phyloP scores from a whole-genome alignment of 2,329 filamentous ascomycete genomes.

The Fusarium acutatum region DNA sequence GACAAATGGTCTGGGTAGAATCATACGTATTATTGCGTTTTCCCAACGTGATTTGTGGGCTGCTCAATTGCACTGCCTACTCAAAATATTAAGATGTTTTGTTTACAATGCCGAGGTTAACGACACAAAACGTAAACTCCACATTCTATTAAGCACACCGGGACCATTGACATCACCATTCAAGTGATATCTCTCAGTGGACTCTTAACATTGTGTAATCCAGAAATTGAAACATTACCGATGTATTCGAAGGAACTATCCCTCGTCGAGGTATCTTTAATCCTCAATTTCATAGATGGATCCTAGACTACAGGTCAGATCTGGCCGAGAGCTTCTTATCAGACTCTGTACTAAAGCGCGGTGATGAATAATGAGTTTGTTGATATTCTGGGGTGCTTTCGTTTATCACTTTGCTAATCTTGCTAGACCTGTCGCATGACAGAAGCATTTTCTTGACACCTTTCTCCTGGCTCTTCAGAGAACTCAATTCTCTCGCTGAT shows the following conservation, averaged over 20 bases:
- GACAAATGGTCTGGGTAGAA: neutral
- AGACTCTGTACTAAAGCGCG: too few species aligned
- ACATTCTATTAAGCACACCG: too few species aligned
- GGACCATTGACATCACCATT: neutral
- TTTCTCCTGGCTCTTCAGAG: rapidly evolving
- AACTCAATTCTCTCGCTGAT: rapidly evolving
- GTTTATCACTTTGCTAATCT: too few species aligned
- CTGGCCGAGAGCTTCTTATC: too few species aligned
- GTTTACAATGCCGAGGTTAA: neutral
- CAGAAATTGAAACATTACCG: neutral
- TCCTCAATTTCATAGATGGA: rapidly evolving
- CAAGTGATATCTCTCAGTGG: rapidly evolving
- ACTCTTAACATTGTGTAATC: rapidly evolving
- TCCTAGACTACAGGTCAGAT: too few species aligned
- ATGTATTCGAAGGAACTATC: too few species aligned
- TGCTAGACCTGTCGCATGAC: too few species aligned
- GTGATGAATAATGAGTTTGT: too few species aligned
- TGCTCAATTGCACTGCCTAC: neutral
- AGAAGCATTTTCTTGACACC: neutral
- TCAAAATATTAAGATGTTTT: neutral
- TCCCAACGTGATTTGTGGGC: rapidly evolving
- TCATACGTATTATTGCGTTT: rapidly evolving
- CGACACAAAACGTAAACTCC: neutral
- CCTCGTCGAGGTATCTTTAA: rapidly evolving
- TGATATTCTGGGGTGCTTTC: too few species aligned